Conservation (phyloP, 2,329 filamentous ascomycete species). For the Diplodia mutila region DNA sequence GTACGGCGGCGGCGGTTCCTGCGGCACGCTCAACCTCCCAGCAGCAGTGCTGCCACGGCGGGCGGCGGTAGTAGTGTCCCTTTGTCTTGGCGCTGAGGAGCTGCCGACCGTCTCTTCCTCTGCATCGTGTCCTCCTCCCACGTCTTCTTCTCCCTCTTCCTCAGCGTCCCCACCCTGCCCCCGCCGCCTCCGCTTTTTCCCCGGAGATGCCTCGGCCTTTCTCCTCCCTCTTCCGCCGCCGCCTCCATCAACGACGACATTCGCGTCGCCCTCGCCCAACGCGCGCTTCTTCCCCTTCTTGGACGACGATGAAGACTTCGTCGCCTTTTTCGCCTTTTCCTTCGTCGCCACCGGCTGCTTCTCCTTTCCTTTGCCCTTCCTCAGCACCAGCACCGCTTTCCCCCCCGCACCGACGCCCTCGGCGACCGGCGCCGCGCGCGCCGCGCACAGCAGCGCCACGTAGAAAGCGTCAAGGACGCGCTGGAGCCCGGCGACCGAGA, state of each 20-base stretch:
- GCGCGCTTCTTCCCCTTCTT: slow-evolving; percentile 9
- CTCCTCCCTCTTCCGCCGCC: not conserved
- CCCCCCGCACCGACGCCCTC: not conserved
- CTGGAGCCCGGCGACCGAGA: slow-evolving; percentile 26
- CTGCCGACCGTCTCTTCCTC: not conserved
- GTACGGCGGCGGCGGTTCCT: slow-evolving; percentile 29
- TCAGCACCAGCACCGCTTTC: not conserved
- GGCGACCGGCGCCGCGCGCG: not conserved
- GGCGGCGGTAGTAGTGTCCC: not conserved
- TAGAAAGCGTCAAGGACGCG: slow-evolving; percentile 11
- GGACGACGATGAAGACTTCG: not conserved
- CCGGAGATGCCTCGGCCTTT: slow-evolving; percentile 28
- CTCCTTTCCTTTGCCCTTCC: not conserved
- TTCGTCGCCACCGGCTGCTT: not conserved
- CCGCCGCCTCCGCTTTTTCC: slow-evolving; percentile 25
- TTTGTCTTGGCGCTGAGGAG: not conserved
- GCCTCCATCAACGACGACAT: not conserved
- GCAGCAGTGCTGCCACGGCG: not conserved
- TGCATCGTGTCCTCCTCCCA: not conserved
- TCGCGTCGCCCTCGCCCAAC: not conserved
- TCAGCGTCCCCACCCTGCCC: not conserved
- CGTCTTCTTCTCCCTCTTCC: not conserved
- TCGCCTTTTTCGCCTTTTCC: not conserved
- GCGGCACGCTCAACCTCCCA: slow-evolving; percentile 26
- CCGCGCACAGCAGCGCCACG: not conserved